Percentiles rank a stretch among this genome's conserved stretches.
phyloP scores from a whole-genome alignment of 306 rosid species.

The cucumber (Cucumis sativus) region DNA sequence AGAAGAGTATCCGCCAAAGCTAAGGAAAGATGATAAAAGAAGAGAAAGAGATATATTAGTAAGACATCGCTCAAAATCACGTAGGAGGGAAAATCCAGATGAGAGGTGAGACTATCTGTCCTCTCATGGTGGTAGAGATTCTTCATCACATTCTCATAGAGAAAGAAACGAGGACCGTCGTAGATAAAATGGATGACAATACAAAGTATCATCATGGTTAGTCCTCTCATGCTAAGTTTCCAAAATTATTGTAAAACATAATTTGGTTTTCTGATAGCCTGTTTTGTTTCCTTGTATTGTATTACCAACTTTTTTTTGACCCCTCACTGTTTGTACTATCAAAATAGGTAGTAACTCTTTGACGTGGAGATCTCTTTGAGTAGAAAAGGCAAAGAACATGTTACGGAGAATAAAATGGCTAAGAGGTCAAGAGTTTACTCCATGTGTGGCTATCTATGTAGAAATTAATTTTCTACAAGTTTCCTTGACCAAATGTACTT shows the following conservation, averaged over 20 bases:
- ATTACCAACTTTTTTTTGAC: background rate
- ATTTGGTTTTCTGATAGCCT: background rate
- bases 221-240: background rate
- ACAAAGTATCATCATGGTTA: background rate
- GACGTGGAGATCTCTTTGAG: background rate
- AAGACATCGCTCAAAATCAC: constrained; percentile 17
- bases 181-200: background rate
- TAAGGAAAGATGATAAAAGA: constrained; percentile 13
- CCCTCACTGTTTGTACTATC: background rate
- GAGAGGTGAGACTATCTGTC: background rate
- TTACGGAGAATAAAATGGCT: too few species aligned
- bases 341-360: background rate
- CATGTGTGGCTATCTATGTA: too few species aligned
- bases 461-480: too few species aligned
- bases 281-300: background rate
- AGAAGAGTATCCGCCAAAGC: constrained; percentile 9
- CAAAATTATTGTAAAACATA: background rate
- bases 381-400: background rate
- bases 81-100: background rate
- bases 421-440: too few species aligned
- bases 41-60: constrained; percentile 30
- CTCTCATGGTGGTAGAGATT: constrained; percentile 8
- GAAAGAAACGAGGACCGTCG: background rate
- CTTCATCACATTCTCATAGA: background rate
- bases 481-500: too few species aligned